Base-by-base conservation (phyloP, 169 alveolate genomes). In the Plasmodium reichenowi region DNA sequence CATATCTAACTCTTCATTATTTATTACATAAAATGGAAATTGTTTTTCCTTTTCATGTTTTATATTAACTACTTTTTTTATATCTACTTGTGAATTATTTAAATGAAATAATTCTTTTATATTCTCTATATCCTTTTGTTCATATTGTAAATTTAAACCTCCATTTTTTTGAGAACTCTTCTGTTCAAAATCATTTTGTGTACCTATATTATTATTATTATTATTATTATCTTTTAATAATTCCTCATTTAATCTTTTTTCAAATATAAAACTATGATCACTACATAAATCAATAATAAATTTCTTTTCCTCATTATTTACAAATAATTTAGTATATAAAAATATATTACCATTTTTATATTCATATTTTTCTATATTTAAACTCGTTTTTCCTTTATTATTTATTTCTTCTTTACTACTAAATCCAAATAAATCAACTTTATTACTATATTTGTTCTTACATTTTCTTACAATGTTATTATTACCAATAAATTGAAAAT, bases 181-280 rank as follows among this genome's bases (percentile, higher is more conserved):
- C 9, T 5, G 7, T 10, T 0, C 2, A 60, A 5, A 4, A 4
- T 26, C 3, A n/a, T 20, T 7, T 6, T 22, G 22, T 20, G 38
- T 2, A 26, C 7, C 0, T 26, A 26, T 13, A 9, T 67, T 32
- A 45, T 29, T 15, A 6, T 45, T 47, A 24, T n/a, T 45, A 13
- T 52, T 15, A 3, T 13, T 66, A 29, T 38, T 56, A 62, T 9
- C 1, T 38, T 38, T 38, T 38, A 38, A 38, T 38, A 38, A 38
- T 7, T 38, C 47, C 0, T 38, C 15, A 8, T 54, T 72, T n/a
- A 20, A 74, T 13, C 22, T 66, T 8, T 63, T 24, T 0, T 24
- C 64, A 85, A 85, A 85, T 17, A 85, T 48, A 66, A 71, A 85
- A 52, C 92, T 85, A 71, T 85, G 71, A 54, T 85, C 87, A 26